These are phyloP conservation scores for Xanthoparmelia taractica DNA, from an alignment of 495 filamentous ascomycete species.

Conservation along the genomic window DNA sequence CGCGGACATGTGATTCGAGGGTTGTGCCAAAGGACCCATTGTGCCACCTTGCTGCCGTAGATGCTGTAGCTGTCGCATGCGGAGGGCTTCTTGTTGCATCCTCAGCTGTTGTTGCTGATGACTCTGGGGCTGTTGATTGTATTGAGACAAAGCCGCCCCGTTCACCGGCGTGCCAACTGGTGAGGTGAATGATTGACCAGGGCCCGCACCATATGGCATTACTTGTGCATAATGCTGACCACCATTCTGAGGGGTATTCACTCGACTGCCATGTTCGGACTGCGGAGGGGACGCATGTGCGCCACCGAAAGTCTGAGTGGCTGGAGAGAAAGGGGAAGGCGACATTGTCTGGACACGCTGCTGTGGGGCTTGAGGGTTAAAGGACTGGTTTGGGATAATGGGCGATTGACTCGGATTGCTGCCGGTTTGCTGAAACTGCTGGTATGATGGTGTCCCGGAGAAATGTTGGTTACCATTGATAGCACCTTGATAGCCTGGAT, in stretches of 20 bases:
- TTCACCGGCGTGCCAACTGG: slow-evolving; percentile 34
- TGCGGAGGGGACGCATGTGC: slow-evolving; percentile 71
- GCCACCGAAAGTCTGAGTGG: slow-evolving; percentile 62
- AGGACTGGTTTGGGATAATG: slow-evolving; percentile 68
- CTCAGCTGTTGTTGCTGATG: slow-evolving; percentile 39
- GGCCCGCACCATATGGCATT: slow-evolving; percentile 35
- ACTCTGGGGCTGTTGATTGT: slow-evolving; percentile 41
- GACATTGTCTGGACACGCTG: slow-evolving; percentile 85
- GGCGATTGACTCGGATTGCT: slow-evolving; percentile 82
- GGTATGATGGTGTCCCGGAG: slow-evolving; percentile 58
- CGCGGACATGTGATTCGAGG: slow-evolving; percentile 21
- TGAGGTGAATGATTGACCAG: slow-evolving; percentile 37
- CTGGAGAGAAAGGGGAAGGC: slow-evolving; percentile 83
- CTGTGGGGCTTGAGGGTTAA: slow-evolving; percentile 54
- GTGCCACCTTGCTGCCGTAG: slow-evolving; percentile 34
- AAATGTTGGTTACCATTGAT: slow-evolving; percentile 50
- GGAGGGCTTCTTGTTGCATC: slow-evolving; percentile 28
- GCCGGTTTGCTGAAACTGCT: slow-evolving; percentile 75
- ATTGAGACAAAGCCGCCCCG: slow-evolving; percentile 27
- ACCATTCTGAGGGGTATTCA: slow-evolving; percentile 66
- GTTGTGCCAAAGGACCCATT: slow-evolving; percentile 42
- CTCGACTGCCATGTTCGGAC: slow-evolving; percentile 64
- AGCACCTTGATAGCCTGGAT: slow-evolving; percentile 55
- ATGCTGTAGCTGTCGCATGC: slow-evolving; percentile 56
- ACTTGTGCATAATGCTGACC: slow-evolving; percentile 49